Conservation (phyloP, 2,329 filamentous ascomycete species). For the Cytospora leucostoma region DNA sequence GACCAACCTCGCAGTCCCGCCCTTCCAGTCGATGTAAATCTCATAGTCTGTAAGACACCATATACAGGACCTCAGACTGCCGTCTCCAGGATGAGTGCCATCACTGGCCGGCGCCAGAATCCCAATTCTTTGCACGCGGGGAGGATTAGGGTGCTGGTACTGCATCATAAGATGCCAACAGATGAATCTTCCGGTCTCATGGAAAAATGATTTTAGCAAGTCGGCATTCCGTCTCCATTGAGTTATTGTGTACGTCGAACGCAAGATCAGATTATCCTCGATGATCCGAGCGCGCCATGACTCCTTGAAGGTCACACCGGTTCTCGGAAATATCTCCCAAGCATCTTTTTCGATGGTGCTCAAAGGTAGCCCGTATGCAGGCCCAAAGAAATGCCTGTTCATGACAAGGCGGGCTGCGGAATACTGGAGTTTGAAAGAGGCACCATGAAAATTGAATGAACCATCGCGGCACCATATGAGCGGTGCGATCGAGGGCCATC, state of each 20-base stretch:
- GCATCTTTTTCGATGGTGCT: not conserved
- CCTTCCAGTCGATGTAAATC: not conserved
- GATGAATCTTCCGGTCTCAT: not conserved
- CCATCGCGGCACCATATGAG: not conserved
- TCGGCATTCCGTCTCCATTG: constrained; percentile 1
- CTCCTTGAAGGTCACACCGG: not conserved
- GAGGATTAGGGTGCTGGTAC: not conserved
- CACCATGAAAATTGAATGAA: not conserved
- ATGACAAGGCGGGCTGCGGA: not conserved
- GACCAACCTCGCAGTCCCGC: not conserved
- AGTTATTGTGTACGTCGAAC: not conserved
- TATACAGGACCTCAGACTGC: not conserved
- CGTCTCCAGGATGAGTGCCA: not conserved
- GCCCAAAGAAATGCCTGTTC: constrained; percentile 3
- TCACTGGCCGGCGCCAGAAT: not conserved
- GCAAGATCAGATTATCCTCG: not conserved
- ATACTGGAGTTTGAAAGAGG: not conserved
- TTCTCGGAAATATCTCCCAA: not conserved
- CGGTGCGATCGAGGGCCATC: not conserved
- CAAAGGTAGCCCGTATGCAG: not conserved
- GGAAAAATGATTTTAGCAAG: not conserved
- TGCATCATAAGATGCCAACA: not conserved
- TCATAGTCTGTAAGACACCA: constrained; percentile 3
- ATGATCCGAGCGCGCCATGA: constrained; percentile 3
- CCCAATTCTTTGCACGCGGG: too few species aligned